Evolutionary conservation across 2,329 filamentous ascomycete genomes (phyloP), one percentile per base, ranked within the genome.

Genomic region (Xylaria sp.): DNA sequence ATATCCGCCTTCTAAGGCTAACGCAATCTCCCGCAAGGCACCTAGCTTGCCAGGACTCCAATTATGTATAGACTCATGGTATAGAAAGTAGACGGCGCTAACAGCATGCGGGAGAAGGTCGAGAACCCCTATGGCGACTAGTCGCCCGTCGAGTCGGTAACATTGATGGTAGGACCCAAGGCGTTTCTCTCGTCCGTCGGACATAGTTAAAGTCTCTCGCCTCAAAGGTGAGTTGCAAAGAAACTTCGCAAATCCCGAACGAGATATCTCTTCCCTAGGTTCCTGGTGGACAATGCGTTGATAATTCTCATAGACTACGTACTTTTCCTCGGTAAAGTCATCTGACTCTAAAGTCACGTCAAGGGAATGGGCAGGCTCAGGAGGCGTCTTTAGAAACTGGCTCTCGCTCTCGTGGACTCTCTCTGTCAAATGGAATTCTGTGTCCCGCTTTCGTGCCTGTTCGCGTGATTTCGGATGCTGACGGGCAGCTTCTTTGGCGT

Each of bases 41-140:
- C 90, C 89, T 5, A 95, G 79, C 77, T 95, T 96, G 0, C 92
- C 92, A 33, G 92, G 90, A 27, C 85, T 85, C 79, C 87, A 89
- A 63, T 84, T 83, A 71, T 91, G 88, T 60, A 93, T 88, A 69
- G 91, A 91, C 73, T 90, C 88, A 73, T 94, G 87, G 74, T 96
- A 96, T 67, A 96, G 80, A 75, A 96, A 93, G 79, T 96, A 96
- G 11, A 96, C 92, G 4, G 90, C 90, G 73, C 92, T 94, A 56
- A 96, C 90, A 71, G 88, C 90, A 65, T 92, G 83, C 0, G 92
- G 92, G 0, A 96, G 82, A 9, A 96, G 82, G 75, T 96, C 92
- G 5, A 96, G 81, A 1, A 96, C 90, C 0, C 90, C 90, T 69
- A 96, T 85, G 1, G 92, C 92, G 27, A 95, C 87, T 15, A 96